Evolutionary conservation across 305 asterid genomes (phyloP).

Genomic region (Fraxinus nigra): DNA sequence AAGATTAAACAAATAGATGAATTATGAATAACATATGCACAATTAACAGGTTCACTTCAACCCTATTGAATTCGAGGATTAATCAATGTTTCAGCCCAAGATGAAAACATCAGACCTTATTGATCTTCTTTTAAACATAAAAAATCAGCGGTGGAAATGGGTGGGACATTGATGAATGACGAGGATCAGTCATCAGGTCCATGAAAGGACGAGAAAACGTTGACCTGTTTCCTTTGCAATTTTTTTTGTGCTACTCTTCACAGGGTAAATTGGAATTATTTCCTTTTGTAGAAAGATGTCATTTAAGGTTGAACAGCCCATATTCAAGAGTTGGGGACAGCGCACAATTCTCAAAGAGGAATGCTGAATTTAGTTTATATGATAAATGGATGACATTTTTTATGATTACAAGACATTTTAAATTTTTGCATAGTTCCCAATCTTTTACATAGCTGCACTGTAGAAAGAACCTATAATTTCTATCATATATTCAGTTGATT

Average conservation of each 20-base stretch:
- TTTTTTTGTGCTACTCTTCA: neutral
- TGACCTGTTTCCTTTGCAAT: slow-evolving; percentile 3
- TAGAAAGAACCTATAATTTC: neutral
- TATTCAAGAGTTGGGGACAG: neutral
- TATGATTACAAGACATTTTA: neutral
- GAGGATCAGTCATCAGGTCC: neutral
- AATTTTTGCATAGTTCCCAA: slow-evolving; percentile 10
- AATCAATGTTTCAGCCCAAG: neutral
- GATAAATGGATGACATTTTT: neutral
- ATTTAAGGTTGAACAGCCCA: neutral
- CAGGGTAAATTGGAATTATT: slow-evolving; percentile 6
- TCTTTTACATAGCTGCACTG: neutral
- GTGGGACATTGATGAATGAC: neutral
- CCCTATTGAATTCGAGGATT: neutral
- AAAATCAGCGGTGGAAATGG: neutral
- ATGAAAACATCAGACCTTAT: slow-evolving; percentile 1
- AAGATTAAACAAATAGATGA: neutral
- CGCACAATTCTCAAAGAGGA: neutral
- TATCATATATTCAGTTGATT: slow-evolving; percentile 18
- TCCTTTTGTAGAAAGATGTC: neutral
- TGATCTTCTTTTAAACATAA: neutral
- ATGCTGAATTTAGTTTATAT: neutral
- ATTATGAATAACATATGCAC: neutral
- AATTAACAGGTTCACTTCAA: neutral
- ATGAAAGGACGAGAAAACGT: neutral